Conservation (phyloP, 2,329 filamentous ascomycete species). For the Ceratocystis harringtonii region DNA sequence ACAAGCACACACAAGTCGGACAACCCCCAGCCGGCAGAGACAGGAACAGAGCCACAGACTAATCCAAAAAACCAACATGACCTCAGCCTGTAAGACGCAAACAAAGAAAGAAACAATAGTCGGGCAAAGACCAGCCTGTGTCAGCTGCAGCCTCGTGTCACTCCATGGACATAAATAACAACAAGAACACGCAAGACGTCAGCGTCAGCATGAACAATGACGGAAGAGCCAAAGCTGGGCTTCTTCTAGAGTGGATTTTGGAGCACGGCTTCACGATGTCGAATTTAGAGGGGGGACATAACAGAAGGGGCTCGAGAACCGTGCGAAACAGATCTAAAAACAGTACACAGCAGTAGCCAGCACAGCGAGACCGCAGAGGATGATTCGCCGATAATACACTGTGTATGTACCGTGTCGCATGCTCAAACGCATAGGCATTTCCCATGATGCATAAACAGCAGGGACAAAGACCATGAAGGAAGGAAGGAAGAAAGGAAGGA, state of each 20-base stretch:
- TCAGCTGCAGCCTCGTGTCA: neutral
- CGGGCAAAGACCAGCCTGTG: neutral
- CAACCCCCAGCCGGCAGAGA: too few relatives aligned
- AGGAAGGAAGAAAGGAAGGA: neutral
- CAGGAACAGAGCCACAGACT: too few relatives aligned
- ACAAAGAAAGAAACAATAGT: neutral
- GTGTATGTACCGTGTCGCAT: neutral
- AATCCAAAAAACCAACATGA: neutral
- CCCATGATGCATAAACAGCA: neutral
- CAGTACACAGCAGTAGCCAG: neutral
- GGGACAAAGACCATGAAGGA: slow-evolving; percentile 3
- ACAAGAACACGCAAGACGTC: neutral
- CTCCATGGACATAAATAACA: neutral
- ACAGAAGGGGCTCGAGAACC: neutral
- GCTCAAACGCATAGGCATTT: neutral
- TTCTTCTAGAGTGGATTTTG: neutral
- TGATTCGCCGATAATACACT: too few relatives aligned
- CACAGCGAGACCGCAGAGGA: neutral
- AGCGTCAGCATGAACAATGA: neutral
- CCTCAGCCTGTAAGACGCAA: neutral
- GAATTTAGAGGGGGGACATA: neutral
- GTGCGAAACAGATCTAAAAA: neutral
- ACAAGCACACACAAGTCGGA: too few relatives aligned
- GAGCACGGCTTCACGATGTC: slow-evolving; percentile 4
- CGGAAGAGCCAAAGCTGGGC: neutral